Percentiles rank a stretch among this genome's conserved stretches.
Evolutionary conservation across 225 moss, liverwort and hornwort species (phyloP).

Genomic region (Asterella californica): DNA sequence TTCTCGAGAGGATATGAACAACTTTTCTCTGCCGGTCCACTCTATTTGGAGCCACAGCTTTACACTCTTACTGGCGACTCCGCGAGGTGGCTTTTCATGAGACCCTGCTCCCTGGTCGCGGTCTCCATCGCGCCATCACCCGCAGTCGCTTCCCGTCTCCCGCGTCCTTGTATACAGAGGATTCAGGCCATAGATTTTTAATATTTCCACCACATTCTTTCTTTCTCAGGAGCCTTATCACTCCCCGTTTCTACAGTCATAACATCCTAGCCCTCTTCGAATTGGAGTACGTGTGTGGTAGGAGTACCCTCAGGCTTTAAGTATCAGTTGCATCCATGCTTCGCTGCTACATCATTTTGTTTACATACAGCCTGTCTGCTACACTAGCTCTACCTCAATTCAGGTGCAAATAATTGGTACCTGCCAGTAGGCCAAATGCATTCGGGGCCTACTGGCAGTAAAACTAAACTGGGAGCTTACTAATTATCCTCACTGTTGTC

Average conservation of each 20-base stretch:
- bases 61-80: not conserved
- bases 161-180: not conserved
- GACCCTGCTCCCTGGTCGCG: not conserved
- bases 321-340: slow-evolving; percentile 18
- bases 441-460: slow-evolving; percentile 27
- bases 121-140: slow-evolving; percentile 11
- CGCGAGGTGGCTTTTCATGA: not conserved
- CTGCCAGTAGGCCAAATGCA: slow-evolving; percentile 29
- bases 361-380: slow-evolving; percentile 14
- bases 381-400: slow-evolving; percentile 23
- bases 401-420: slow-evolving; percentile 29
- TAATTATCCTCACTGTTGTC: slow-evolving; percentile 21
- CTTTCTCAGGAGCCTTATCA: not conserved
- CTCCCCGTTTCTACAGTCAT: not conserved
- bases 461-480: slow-evolving; percentile 25
- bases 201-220: not conserved
- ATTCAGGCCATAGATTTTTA: not conserved
- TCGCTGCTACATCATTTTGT: slow-evolving; percentile 18
- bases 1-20: slow-evolving; percentile 2
- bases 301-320: not conserved
- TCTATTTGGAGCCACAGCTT: slow-evolving; percentile 5
- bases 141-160: not conserved
- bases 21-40: slow-evolving; percentile 11
- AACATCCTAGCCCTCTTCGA: slow-evolving; percentile 1
- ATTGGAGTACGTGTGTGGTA: slow-evolving; percentile 1